Evolutionary conservation across 768 basidiomycete species (phyloP).

Genomic region (Collybia mongolica): DNA sequence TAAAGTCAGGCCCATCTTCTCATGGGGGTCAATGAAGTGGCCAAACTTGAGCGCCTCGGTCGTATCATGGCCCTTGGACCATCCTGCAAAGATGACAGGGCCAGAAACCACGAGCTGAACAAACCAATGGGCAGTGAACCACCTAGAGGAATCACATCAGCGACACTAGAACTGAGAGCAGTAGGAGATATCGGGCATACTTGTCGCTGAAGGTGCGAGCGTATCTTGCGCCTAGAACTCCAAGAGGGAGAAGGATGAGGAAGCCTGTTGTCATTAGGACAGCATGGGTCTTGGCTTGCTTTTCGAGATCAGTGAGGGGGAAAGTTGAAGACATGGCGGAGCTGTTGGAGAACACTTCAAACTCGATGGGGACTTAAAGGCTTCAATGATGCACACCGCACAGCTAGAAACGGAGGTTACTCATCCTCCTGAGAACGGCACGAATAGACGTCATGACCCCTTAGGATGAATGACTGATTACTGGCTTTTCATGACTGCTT

Average conservation of each 20-base stretch:
- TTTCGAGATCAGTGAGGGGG: constrained; percentile 28
- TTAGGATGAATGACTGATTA: neutral
- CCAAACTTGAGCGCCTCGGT: constrained; percentile 25
- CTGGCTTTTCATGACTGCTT: constrained; percentile 5
- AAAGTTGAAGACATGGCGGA: constrained; percentile 1
- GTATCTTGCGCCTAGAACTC: constrained; percentile 55
- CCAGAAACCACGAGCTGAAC: constrained; percentile 50
- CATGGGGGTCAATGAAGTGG: constrained; percentile 42
- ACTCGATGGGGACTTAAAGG: neutral
- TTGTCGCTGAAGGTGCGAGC: constrained; percentile 46
- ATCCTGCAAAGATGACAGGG: constrained; percentile 54
- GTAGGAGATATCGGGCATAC: constrained; percentile 25
- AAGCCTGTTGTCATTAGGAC: constrained; percentile 46
- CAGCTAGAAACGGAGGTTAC: too few relatives aligned
- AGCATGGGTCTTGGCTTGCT: constrained; percentile 44
- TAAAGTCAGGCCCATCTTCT: constrained; percentile 52
- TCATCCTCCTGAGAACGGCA: too few relatives aligned
- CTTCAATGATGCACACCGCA: too few relatives aligned
- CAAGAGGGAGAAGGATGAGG: constrained; percentile 55
- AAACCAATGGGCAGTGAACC: constrained; percentile 49
- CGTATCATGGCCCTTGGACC: constrained; percentile 39
- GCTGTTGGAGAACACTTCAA: neutral
- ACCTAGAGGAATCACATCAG: constrained; percentile 26
- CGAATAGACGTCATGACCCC: too few relatives aligned
- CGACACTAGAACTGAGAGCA: neutral